Evolutionary conservation across 2,329 filamentous ascomycete species (phyloP), one percentile per base, ranked within the genome.

Genomic region (Aspergillus floridensis): DNA sequence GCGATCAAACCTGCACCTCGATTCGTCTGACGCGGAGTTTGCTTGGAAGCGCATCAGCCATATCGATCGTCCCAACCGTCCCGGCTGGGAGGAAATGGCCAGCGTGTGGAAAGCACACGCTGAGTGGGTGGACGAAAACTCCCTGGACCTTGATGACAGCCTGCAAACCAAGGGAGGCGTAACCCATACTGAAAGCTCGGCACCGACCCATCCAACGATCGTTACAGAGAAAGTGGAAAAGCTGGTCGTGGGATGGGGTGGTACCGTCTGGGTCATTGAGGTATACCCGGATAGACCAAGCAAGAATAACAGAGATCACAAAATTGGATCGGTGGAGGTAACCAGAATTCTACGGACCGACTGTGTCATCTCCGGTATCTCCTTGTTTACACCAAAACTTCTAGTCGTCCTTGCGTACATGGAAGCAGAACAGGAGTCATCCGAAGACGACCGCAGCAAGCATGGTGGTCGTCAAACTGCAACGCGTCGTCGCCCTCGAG

Each of bases 291-390:
- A 90, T 14, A 86, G 86, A 4, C 77, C 84, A 50, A 89, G 86
- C 32, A 90, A 86, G 69, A 80, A 88, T 68, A 85, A 82, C 35
- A 87, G 88, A 53, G 88, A 92, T 70, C 87, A 83, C 70, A 88
- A 86, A 50, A 84, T 89, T 66, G 93, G 92, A 31, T 88, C 87
- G 66, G 93, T 92, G 53, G 92, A 97, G 73, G 93, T 98, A 72
- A 87, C 92, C 63, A 96, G 96, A 77, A 93, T 93, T 91, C 85
- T 98, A 77, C 90, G 92, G 71, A 96, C 95, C 77, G 95, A 99
- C 80, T 98, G 95, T 81, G 92, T 96, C 75, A 92, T 99, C 81
- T 96, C 95, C 73, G 95, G 95, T 70, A 89, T 99, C 76, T 96
- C 93, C 65, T 84, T 99, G 77, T 98, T 97, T 86, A 96, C 92